These are phyloP conservation scores for Corchorus olitorius DNA, from an alignment of 345 rosid genomes.

Conservation along the genomic window DNA sequence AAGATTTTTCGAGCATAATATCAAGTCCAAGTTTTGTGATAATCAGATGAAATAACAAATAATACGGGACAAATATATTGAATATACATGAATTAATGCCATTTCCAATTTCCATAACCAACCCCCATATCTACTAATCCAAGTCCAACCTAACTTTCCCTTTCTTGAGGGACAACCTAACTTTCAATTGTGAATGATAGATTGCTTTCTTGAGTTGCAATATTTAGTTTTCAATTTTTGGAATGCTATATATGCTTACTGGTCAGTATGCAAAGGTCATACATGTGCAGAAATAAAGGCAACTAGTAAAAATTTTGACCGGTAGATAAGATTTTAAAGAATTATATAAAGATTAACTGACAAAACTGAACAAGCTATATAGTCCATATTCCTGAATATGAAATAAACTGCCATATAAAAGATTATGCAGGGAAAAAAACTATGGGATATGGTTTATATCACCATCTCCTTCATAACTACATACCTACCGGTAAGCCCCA, in stretches of 20 bases:
- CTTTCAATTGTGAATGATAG: constrained; percentile 43
- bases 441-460: neutral
- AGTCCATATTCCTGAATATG: neutral
- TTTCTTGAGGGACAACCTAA: constrained; percentile 40
- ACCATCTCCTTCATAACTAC: neutral
- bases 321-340: constrained; percentile 18
- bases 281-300: neutral
- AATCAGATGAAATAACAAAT: neutral
- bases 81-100: neutral
- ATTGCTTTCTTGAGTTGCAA: neutral
- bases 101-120: constrained; percentile 5
- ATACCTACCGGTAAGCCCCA: neutral
- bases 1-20: constrained; percentile 9
- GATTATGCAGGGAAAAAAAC: neutral
- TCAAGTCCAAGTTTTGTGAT: constrained; percentile 4
- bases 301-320: constrained; percentile 28
- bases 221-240: neutral
- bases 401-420: neutral
- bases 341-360: no score
- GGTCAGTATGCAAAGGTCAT: neutral
- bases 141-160: constrained; percentile 66
- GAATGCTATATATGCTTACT: neutral
- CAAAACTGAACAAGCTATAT: no score
- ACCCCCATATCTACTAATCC: constrained; percentile 39
- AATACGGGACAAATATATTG: neutral